Base-by-base conservation (phyloP, 768 basidiomycete species). In the Lactifluus subvellereus region DNA sequence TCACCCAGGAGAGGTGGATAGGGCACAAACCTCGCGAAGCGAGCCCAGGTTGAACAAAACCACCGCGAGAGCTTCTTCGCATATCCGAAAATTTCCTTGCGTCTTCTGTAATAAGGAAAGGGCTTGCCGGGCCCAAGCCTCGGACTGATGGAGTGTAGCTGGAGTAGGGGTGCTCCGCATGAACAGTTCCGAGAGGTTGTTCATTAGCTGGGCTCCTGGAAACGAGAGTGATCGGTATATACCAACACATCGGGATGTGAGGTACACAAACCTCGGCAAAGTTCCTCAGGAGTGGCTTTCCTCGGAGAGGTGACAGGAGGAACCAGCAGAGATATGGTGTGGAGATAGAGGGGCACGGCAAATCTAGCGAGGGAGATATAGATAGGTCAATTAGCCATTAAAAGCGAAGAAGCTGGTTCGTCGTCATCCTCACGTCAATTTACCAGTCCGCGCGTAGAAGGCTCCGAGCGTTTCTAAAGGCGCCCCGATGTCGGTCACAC, bases 391-490 rank as follows among this genome's bases (percentile, higher is more conserved):
- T 57, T 32, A 62, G 38, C 53, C 47, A 8, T 18, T 72, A 59
- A 49, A 43, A 62, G 66, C 57, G 43, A 30, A 54, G 50, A 13
- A 38, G 22, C 3, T 57, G 35, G n/a, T 55, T 33, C 1, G 43
- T 33, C 1, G 43, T 18, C 37, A 16, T n/a, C 75, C 81, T 62
- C 69, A 86, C 85, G 85, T 80, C n/a, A 77, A 66, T 60, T 81
- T 82, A 22, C 83, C 86, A 40, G 74, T 74, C 38, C 77, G 74
- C 4, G 81, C 80, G 65, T 89, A 88, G 57, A 84, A 84, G 4
- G 79, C 75, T 1, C 82, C 88, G 4, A 90, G 76, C 0, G 85
- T 82, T 67, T 87, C 87, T 38, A 89, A 76, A 1, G 87, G 87
- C 10, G 86, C 84, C 20, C 83, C 85, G 30, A 89, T 73, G 66